These are phyloP conservation scores for Fraxinus floribunda DNA, from an alignment of 305 asterid genomes.

Conservation along the genomic window DNA sequence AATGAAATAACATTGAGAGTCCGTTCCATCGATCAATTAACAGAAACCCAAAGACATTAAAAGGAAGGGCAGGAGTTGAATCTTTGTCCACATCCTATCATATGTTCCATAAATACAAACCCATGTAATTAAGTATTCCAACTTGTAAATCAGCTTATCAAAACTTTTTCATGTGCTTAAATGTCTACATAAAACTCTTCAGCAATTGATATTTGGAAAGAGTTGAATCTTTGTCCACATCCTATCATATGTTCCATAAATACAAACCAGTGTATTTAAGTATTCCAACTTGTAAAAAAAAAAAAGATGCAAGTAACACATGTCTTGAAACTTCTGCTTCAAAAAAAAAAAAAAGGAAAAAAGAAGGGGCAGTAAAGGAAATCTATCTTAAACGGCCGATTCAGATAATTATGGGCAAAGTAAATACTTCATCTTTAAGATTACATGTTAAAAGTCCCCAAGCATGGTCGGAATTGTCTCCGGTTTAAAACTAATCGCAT, in stretches of 20 bases:
- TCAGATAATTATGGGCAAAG: neutral
- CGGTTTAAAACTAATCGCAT: neutral
- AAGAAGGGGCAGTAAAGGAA: neutral
- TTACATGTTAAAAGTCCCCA: neutral
- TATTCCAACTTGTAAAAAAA: neutral
- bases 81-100: neutral
- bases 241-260: neutral
- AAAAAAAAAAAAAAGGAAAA: neutral
- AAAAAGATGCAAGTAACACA: neutral
- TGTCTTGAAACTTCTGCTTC: neutral
- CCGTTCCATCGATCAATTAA: neutral
- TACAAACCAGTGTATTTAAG: neutral
- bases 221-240: neutral
- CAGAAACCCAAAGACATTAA: neutral
- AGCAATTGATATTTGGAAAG: neutral
- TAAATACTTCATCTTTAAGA: neutral
- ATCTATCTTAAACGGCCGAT: neutral
- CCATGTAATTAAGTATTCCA: neutral
- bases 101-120: neutral
- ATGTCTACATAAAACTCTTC: neutral
- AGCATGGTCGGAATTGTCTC: neutral
- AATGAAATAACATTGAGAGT: neutral
- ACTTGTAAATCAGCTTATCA: neutral
- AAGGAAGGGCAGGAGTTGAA: neutral
- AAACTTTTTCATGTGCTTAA: neutral